These are phyloP conservation scores for Trichopus zeylanicus DNA, from an alignment of 116 monocot species.

Conservation along the genomic window DNA sequence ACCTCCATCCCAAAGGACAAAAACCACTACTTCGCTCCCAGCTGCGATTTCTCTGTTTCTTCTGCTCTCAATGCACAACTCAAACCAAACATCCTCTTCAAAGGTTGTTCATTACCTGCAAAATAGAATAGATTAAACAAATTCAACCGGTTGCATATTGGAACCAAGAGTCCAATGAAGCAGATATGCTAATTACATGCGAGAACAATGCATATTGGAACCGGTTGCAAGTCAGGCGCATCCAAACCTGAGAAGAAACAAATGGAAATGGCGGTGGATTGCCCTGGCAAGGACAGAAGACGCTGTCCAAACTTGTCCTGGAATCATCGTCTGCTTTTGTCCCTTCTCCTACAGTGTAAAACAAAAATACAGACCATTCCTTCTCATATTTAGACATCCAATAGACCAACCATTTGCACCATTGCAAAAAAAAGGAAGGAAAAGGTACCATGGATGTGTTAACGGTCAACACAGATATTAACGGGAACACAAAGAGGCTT, in stretches of 20 bases:
- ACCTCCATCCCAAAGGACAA: not conserved
- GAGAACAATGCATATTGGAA: too few species aligned
- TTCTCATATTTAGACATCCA: not conserved
- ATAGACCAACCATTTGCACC: not conserved
- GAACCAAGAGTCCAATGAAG: too few species aligned
- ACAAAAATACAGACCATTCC: not conserved
- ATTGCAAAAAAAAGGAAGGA: not conserved
- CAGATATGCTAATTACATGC: too few species aligned
- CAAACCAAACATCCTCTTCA: not conserved
- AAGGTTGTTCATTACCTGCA: not conserved
- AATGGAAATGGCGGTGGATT: not conserved
- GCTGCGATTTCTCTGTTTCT: not conserved
- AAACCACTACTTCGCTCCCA: not conserved
- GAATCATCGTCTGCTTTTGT: not conserved
- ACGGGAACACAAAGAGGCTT: slow-evolving; percentile 1
- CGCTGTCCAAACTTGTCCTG: not conserved
- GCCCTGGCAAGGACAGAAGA: not conserved
- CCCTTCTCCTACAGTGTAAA: too few species aligned
- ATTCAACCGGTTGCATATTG: too few species aligned
- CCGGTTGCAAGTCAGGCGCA: not conserved
- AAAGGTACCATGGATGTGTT: slow-evolving; percentile 12
- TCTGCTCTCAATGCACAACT: not conserved
- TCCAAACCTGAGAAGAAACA: not conserved
- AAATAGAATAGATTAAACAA: too few species aligned
- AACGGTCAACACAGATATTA: slow-evolving; percentile 20